Conservation (phyloP, 352 stramenopile species). For the Phytophthora foliorum region DNA sequence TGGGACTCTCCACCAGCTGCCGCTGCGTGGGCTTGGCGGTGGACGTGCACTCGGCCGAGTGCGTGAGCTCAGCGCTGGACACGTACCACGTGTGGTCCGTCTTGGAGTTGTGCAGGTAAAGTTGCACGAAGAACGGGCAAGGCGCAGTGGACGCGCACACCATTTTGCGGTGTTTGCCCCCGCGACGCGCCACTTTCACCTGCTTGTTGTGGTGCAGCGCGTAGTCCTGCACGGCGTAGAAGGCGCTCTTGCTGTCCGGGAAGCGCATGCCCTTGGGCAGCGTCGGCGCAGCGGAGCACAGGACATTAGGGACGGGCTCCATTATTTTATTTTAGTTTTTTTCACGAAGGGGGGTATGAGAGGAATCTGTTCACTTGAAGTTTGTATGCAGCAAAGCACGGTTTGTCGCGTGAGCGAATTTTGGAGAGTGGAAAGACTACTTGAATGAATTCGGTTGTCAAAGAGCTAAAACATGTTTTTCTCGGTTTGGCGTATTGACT, state of each 20-base stretch:
- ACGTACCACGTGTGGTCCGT: slow-evolving; percentile 70
- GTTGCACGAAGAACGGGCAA: slow-evolving; percentile 76
- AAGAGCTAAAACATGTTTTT: too few species aligned
- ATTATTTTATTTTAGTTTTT: too few species aligned
- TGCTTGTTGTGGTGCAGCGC: slow-evolving; percentile 67
- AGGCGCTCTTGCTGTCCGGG: slow-evolving; percentile 52
- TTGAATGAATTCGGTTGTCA: too few species aligned
- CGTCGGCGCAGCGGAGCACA: slow-evolving; percentile 10
- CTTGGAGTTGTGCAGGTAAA: slow-evolving; percentile 71
- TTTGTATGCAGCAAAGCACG: too few species aligned
- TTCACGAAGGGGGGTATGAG: too few species aligned
- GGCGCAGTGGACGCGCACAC: slow-evolving; percentile 48
- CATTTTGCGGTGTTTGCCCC: slow-evolving; percentile 71
- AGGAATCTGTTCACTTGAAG: too few species aligned
- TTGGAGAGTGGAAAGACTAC: too few species aligned
- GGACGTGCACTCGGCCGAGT: slow-evolving; percentile 56
- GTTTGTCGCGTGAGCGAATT: too few species aligned
- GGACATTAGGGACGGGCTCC: background rate
- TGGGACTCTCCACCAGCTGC: slow-evolving; percentile 58
- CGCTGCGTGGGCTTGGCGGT: slow-evolving; percentile 63
- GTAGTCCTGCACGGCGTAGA: slow-evolving; percentile 74
- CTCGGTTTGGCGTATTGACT: too few species aligned
- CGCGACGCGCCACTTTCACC: slow-evolving; percentile 59
- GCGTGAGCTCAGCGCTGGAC: slow-evolving; percentile 54
- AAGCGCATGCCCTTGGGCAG: slow-evolving; percentile 60